Base-by-base conservation (phyloP, 257 asterid genomes). In the Agastache rugosa region DNA sequence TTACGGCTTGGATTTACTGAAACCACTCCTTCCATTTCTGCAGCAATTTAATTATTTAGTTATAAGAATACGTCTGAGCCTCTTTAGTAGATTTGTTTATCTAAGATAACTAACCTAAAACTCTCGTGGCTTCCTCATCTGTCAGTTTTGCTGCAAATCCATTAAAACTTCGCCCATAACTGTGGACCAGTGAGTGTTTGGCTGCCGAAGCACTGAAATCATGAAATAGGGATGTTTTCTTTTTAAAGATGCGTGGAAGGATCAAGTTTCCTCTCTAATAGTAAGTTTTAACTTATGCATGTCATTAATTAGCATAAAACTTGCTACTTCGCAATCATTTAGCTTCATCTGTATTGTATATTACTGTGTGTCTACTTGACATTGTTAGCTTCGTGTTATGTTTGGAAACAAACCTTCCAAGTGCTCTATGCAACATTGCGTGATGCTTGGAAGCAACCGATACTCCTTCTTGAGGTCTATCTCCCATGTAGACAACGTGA, bases 91-190 rank as follows among this genome's bases (percentile, higher is more conserved):
- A 44, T 72, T 60, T 35, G 8, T 22, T 67, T 8, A 10, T 71
- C 19, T 10, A 15, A 47, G 35, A 31, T 35, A 17, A 0, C 70
- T 69, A 29, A 78, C 85, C 76, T 66, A 85, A 71, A 70, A 84
- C n/a, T 37, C 71, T 80, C 3, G 48, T 41, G 25, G 83, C 87
- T 78, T 88, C 85, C 27, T 69, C 87, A 3, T 69, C 41, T 3
- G 92, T 89, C 25, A 89, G 81, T 81, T 75, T 83, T 60, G 91
- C 94, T 54, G 91, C 87, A 53, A 88, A 88, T 64, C 94, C 94
- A 11, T 83, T 83, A 19, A 89, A 89, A 37, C 89, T 85, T 79
- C 88, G 77, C 6, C 82, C 80, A 6, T 87, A 89, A 42, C 85
- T 84, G 77, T 85, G 67, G 44, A 87, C 82, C 16, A 89, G 66